Base-by-base conservation (phyloP, 2,329 filamentous ascomycete genomes). In the Parafenestella ontariensis region DNA sequence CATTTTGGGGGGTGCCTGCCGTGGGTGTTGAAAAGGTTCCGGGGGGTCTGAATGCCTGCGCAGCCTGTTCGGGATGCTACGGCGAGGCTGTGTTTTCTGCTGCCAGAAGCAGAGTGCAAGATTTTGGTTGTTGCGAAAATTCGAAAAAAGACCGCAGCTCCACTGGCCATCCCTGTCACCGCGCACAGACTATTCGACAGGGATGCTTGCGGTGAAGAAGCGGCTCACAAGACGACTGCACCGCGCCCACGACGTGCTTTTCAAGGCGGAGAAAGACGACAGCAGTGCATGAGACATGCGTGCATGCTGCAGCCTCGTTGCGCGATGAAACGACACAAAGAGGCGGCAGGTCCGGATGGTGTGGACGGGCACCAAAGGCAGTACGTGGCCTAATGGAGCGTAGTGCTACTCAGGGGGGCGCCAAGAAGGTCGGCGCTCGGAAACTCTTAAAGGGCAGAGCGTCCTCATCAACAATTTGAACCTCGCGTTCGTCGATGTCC, bases 381-480 rank as follows among this genome's bases (percentile, higher is more conserved):
- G 21, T 48, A 56, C 62, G 54, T 61, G 53, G 34, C 54, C 57
- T 47, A 24, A 39, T 46, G 46, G 46, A 48, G 59, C 50, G 54
- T 63, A 66, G 64, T 60, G 61, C 46, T 56, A 52, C 57, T 65
- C 59, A 68, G 65, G 64, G 65, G 61, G 61, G 61, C 58, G 64
- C 48, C 63, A 40, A 54, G 56, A 60, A 59, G 54, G 58, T 58
- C 61, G 65, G 61, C 46, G 56, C 53, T 55, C 54, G 49, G 62
- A 62, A 64, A 59, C 58, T 54, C 55, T 52, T 23, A 40, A 40
- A 23, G 37, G 37, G 13, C 3, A 3, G 3, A 54, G 55, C 61
- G 48, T 58, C 53, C 36, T 46, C 47, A 43, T 61, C 55, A 51
- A 52, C 41, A 42, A 43, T 34, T 34, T 34, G 31, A 34, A 34